phyloP scores from a whole-genome alignment of 2,329 filamentous ascomycete genomes.

The Aspergillus quadrilineatus region DNA sequence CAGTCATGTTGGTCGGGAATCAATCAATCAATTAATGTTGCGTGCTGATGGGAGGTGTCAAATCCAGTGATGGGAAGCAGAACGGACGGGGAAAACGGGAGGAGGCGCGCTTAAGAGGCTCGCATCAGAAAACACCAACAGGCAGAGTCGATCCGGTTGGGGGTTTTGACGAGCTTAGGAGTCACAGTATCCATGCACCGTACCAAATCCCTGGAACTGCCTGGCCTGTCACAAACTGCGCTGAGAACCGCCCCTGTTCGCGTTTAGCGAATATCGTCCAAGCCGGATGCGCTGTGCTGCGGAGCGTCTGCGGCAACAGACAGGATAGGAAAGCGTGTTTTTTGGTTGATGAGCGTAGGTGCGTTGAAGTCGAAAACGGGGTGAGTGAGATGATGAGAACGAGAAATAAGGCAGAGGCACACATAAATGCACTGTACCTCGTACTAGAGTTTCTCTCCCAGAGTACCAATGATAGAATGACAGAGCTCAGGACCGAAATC shows the following conservation, averaged over 20 bases:
- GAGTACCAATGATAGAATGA: background rate
- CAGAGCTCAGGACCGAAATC: background rate
- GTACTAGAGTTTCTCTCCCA: too few relatives aligned
- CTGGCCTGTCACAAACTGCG: slow-evolving; percentile 20
- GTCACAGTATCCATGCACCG: slow-evolving; percentile 22
- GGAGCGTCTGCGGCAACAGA: slow-evolving; percentile 19
- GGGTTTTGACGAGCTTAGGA: background rate
- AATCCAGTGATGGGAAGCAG: background rate
- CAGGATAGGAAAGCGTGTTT: slow-evolving; percentile 9
- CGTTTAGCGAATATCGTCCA: slow-evolving; percentile 22
- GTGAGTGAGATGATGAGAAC: background rate
- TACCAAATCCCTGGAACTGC: slow-evolving; percentile 24
- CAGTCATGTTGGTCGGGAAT: slow-evolving; percentile 14
- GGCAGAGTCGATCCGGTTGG: slow-evolving; percentile 17
- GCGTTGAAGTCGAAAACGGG: background rate
- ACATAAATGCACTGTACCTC: background rate
- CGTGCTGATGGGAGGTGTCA: slow-evolving; percentile 4
- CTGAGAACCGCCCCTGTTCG: slow-evolving; percentile 22
- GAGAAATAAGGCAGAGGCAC: background rate
- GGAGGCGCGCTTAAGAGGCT: background rate
- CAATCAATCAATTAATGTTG: slow-evolving; percentile 9
- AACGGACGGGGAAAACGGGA: slow-evolving; percentile 2
- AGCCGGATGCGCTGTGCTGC: slow-evolving; percentile 16
- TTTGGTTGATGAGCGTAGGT: background rate
- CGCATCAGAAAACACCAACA: background rate